Percentiles rank a stretch among this genome's conserved stretches.
phyloP scores from a whole-genome alignment of 192 early-diverging fungal species.

The Paraglomus brasilianum region DNA sequence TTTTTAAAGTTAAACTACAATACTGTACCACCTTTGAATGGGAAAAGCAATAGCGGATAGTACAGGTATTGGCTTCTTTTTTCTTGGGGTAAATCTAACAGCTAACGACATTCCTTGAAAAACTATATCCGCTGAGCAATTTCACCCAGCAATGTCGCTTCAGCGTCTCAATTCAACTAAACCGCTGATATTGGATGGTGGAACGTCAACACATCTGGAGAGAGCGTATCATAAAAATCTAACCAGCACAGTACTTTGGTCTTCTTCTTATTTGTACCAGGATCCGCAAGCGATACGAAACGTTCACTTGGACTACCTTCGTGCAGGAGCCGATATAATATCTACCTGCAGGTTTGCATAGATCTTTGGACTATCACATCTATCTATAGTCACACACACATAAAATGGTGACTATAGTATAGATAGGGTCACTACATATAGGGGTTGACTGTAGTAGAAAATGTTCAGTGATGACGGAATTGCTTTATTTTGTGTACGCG shows the following conservation, averaged over 20 bases:
- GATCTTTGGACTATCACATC: not conserved
- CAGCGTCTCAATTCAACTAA: not conserved
- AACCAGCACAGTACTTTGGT: conserved; percentile 40
- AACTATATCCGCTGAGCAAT: no score
- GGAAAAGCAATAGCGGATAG: no score
- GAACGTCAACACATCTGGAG: conserved; percentile 47
- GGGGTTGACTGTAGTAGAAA: no score
- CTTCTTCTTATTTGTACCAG: conserved; percentile 38
- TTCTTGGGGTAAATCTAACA: no score
- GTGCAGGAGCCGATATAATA: conserved; percentile 55
- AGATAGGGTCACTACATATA: not conserved
- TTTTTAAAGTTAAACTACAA: no score
- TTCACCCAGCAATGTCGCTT: no score
- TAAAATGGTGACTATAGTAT: not conserved
- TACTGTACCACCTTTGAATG: no score
- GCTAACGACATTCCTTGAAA: no score
- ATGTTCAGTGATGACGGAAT: no score
- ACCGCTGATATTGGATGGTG: conserved; percentile 49
- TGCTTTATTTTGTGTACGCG: no score
- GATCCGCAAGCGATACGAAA: conserved; percentile 40
- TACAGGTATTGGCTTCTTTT: no score
- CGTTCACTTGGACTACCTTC: conserved; percentile 48
- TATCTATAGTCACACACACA: not conserved
- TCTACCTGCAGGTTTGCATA: conserved; percentile 44
- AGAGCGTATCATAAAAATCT: conserved; percentile 21